phyloP scores from a whole-genome alignment of 225 moss, liverwort and hornwort genomes.

The Marchantia polymorpha region DNA sequence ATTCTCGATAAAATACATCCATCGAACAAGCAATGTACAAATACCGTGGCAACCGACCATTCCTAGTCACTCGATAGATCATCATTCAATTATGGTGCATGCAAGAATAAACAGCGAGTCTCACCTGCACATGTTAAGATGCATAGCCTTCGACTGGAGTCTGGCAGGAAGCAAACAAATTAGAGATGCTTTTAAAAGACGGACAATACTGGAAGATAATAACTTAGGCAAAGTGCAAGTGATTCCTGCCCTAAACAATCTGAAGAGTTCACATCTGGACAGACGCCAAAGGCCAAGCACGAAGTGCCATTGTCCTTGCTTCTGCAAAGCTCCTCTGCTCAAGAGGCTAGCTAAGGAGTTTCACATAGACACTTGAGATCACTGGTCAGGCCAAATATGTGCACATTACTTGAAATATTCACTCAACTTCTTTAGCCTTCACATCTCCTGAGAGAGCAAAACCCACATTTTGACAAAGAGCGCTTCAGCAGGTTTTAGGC shows the following conservation, averaged over 20 bases:
- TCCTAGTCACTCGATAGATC: neutral
- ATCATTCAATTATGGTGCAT: neutral
- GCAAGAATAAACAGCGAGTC: neutral
- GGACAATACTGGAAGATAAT: constrained; percentile 16
- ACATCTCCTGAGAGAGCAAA: constrained; percentile 22
- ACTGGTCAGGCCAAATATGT: constrained; percentile 20
- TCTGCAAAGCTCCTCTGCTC: constrained; percentile 24
- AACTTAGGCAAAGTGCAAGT: constrained; percentile 20
- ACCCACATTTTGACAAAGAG: constrained; percentile 20
- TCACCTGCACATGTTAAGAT: constrained; percentile 2
- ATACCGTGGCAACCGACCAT: too few relatives aligned
- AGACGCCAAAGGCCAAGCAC: constrained; percentile 27
- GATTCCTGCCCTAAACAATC: constrained; percentile 27
- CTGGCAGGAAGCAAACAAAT: constrained; percentile 9
- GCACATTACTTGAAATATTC: constrained; percentile 13
- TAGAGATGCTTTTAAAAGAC: neutral
- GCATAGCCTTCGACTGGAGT: constrained; percentile 6
- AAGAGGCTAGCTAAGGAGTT: constrained; percentile 25
- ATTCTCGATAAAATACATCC: too few relatives aligned
- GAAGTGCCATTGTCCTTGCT: constrained; percentile 24
- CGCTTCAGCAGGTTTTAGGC: constrained; percentile 15
- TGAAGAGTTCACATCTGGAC: constrained; percentile 27
- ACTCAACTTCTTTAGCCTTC: constrained; percentile 20
- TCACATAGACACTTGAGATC: constrained; percentile 19
- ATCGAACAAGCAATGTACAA: too few relatives aligned